Evolutionary conservation across 345 rosid species (phyloP).

Genomic region (Geranium rotundifolium): DNA sequence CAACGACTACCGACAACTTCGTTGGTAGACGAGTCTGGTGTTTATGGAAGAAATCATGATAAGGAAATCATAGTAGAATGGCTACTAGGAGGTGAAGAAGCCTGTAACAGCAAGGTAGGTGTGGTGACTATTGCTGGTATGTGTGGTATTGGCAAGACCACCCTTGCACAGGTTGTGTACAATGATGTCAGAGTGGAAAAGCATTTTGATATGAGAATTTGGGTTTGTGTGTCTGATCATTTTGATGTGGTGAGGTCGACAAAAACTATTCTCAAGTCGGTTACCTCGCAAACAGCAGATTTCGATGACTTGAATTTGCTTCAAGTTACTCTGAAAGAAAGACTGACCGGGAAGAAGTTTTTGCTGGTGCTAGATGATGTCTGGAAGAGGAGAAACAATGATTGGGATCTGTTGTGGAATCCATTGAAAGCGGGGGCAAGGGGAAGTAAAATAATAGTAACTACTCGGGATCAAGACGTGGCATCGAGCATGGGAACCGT

Average conservation of each 20-base stretch:
- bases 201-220: slow-evolving; percentile 7
- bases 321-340: slow-evolving; percentile 5
- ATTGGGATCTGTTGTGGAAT: slow-evolving; percentile 5
- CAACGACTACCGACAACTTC: slow-evolving; percentile 7
- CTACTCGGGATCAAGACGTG: slow-evolving; percentile 8
- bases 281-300: not conserved
- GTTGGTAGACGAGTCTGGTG: slow-evolving; percentile 8
- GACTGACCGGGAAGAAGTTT: slow-evolving; percentile 24
- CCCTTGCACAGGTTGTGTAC: slow-evolving; percentile 16
- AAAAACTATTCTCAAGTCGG: slow-evolving; percentile 8
- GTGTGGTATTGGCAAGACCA: slow-evolving; percentile 23
- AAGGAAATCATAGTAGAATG: slow-evolving; percentile 7
- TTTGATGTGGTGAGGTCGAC: slow-evolving; percentile 7
- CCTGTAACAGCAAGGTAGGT: not conserved
- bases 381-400: slow-evolving; percentile 19
- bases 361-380: slow-evolving; percentile 28
- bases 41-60: slow-evolving; percentile 14
- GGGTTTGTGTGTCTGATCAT: slow-evolving; percentile 21
- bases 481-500: slow-evolving; percentile 1
- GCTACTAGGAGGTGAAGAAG: slow-evolving; percentile 1
- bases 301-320: slow-evolving; percentile 3
- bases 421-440: slow-evolving; percentile 8
- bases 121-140: slow-evolving; percentile 16
- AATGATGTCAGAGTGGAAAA: slow-evolving; percentile 3
- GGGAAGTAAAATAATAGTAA: slow-evolving; percentile 15